A percentile compares a stretch with the other conserved stretches of the same genome.
These are phyloP conservation scores for Kluyveromyces sp. DNA, from an alignment of 1,139 yeast species.

Conservation along the genomic window DNA sequence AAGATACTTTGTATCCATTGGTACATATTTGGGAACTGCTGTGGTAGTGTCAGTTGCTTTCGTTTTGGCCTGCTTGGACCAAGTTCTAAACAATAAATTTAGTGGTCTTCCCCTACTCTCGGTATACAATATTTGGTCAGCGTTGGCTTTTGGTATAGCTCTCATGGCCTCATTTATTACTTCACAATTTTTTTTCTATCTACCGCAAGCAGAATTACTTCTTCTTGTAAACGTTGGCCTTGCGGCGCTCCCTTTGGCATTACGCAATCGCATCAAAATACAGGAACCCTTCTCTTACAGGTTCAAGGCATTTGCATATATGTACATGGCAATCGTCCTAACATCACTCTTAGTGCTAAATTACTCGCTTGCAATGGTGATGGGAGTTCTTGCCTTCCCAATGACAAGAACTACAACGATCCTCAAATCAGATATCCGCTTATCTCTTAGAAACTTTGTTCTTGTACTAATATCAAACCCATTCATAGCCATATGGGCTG, in stretches of 20 bases:
- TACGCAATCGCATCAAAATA: constrained; percentile 12
- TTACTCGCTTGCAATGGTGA: constrained; percentile 66
- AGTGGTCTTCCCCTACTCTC: constrained; percentile 14
- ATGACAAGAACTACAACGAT: constrained; percentile 46
- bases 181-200: constrained; percentile 18
- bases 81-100: constrained; percentile 41
- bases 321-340: constrained; percentile 59
- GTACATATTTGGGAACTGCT: constrained; percentile 86
- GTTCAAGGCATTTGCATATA: constrained; percentile 39
- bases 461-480: constrained; percentile 49
- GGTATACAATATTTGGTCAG: constrained; percentile 15
- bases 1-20: constrained; percentile 77
- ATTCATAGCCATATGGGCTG: constrained; percentile 36
- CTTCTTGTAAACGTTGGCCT: constrained; percentile 11
- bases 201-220: constrained; percentile 12
- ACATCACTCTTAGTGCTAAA: constrained; percentile 75
- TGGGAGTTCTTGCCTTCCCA: constrained; percentile 66
- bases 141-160: constrained; percentile 12
- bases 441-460: constrained; percentile 26
- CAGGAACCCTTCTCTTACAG: constrained; percentile 21
- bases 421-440: constrained; percentile 14
- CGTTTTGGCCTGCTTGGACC: constrained; percentile 62
- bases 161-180: constrained; percentile 21
- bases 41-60: constrained; percentile 63
- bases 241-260: constrained; percentile 16